Evolutionary conservation across 2,329 filamentous ascomycete species (phyloP), one percentile per base, ranked within the genome.

Genomic region (Mollisia scopiformis): DNA sequence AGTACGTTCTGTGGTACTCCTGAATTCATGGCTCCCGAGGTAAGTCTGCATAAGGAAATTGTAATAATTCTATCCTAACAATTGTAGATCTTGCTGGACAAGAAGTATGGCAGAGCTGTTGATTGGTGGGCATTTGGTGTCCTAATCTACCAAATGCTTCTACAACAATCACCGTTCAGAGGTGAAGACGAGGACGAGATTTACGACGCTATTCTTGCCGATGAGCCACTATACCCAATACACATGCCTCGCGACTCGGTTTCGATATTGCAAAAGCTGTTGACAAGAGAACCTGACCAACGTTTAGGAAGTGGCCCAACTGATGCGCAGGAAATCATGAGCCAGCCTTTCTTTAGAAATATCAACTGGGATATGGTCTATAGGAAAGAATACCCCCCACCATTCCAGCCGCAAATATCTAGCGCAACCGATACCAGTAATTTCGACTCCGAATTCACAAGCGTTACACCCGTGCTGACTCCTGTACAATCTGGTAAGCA

Each of bases 91-190:
- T 81, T 99, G 35, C 83, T 98, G 59, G 95, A 99, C 76, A 99
- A 99, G 82, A 98, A 97, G 75, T 99, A 99, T 72, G 94, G 93
- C 49, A 89, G 95, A 61, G 92, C 95, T 16, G 95, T 99, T 46
- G 95, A 99, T 76, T 99, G 95, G 95, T 99, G 95, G 95, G 96
- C 96, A 6, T 99, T 99, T 77, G 95, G 95, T 75, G 95, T 99
- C 31, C 80, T 99, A 70, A 99, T 99, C 72, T 99, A 99, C 80
- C 95, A 99, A 77, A 99, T 99, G 96, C 89, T 99, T 59, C 86
- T 99, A 52, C 96, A 99, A 74, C 96, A 99, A 76, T 98, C 94
- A 30, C 95, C 95, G 0, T 99, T 99, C 90, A 90, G 95, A 71
- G 95, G 95, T 72, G 96, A 99, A 76, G 95, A 99, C 70, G 96